These are phyloP conservation scores for Cystobasidium tubakii DNA, from an alignment of 768 basidiomycete genomes.

Conservation along the genomic window DNA sequence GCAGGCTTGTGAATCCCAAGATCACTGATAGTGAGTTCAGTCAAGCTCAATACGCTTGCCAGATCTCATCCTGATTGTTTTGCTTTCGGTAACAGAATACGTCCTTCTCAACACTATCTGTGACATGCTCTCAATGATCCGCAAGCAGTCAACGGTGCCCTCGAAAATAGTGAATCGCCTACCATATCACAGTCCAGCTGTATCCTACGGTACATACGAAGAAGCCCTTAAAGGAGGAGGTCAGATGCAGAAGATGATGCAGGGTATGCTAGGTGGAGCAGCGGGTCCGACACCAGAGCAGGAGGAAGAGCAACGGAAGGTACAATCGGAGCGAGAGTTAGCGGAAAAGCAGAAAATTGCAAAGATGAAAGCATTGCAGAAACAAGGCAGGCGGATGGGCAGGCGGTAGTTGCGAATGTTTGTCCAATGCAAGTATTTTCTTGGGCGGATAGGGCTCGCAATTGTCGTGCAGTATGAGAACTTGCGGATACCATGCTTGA, in stretches of 20 bases:
- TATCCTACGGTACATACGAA: slow-evolving; percentile 43
- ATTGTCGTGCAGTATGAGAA: too few species aligned
- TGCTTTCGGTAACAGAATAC: slow-evolving; percentile 31
- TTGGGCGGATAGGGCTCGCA: too few species aligned
- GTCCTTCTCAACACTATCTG: slow-evolving; percentile 38
- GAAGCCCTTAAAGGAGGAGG: slow-evolving; percentile 41
- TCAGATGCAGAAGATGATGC: slow-evolving; percentile 40
- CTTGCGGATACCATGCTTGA: too few species aligned
- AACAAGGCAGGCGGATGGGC: slow-evolving; percentile 32
- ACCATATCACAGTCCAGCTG: slow-evolving; percentile 43
- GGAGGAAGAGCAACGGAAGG: slow-evolving; percentile 24
- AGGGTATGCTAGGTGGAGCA: slow-evolving; percentile 41
- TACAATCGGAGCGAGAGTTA: slow-evolving; percentile 19
- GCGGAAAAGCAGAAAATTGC: slow-evolving; percentile 38
- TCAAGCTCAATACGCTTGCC: too few species aligned
- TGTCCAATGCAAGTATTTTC: not conserved
- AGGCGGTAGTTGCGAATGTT: slow-evolving; percentile 23
- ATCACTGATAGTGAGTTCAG: slow-evolving; percentile 50
- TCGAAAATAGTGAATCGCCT: slow-evolving; percentile 46
- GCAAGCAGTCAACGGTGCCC: slow-evolving; percentile 42
- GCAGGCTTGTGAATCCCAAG: slow-evolving; percentile 47
- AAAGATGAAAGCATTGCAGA: slow-evolving; percentile 20
- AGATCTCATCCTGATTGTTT: not conserved
- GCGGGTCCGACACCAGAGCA: slow-evolving; percentile 10
- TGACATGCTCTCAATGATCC: slow-evolving; percentile 36